Conservation (phyloP, 179 eudicot genomes). For the Vitellaria paradoxa region DNA sequence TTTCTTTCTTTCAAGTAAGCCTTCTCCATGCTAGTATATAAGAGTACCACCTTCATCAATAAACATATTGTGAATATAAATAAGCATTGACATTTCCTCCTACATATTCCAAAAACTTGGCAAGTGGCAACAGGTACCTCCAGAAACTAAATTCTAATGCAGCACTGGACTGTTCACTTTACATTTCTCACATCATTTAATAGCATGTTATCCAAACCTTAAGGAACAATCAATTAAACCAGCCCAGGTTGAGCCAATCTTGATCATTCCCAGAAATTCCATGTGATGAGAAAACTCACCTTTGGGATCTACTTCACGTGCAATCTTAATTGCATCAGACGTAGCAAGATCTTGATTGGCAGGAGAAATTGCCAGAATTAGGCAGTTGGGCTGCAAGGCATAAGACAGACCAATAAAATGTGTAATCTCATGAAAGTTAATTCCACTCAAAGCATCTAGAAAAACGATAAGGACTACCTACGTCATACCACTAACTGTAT, state of each 20-base stretch:
- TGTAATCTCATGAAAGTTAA: not conserved
- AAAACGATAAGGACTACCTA: not conserved
- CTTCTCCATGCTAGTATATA: not conserved
- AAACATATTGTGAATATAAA: not conserved
- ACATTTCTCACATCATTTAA: not conserved
- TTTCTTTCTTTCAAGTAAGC: not conserved
- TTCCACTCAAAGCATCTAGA: not conserved
- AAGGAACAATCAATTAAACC: constrained; percentile 8
- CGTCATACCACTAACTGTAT: not conserved
- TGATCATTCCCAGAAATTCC: not conserved
- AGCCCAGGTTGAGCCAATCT: not conserved
- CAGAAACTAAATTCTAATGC: not conserved
- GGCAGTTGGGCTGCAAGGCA: constrained; percentile 84
- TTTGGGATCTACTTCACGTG: constrained; percentile 96
- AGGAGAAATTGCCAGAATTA: constrained; percentile 94
- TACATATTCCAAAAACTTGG: not conserved
- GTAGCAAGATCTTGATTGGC: constrained; percentile 99
- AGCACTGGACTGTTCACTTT: not conserved
- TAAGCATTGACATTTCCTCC: not conserved
- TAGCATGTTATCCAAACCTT: constrained; percentile 2
- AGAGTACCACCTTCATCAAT: not conserved
- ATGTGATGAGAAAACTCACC: constrained; percentile 35
- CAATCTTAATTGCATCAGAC: constrained; percentile 95
- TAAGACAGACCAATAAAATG: not conserved
- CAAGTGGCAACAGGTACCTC: not conserved